These are phyloP conservation scores for Echium plantagineum DNA, from an alignment of 257 asterid species.

Conservation along the genomic window DNA sequence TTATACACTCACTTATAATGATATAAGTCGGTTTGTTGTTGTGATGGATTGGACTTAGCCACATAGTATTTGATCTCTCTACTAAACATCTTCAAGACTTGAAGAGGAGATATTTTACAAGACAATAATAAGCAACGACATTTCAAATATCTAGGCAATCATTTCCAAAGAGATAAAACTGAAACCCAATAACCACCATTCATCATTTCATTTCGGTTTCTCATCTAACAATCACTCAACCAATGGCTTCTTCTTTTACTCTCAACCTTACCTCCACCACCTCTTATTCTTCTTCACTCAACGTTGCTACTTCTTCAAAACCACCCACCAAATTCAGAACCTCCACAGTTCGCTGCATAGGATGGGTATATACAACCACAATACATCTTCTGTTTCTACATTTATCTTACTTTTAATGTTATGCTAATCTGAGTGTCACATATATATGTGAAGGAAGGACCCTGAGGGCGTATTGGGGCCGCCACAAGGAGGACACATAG, in stretches of 20 bases:
- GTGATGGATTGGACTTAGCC: too few relatives aligned
- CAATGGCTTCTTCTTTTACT: slow-evolving; percentile 21
- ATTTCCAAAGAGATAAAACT: not conserved
- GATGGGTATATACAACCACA: slow-evolving; percentile 68
- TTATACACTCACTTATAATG: too few relatives aligned
- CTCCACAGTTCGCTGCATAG: slow-evolving; percentile 49
- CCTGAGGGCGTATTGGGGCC: slow-evolving; percentile 77
- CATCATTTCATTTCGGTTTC: not conserved
- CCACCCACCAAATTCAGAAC: slow-evolving; percentile 9
- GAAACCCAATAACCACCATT: not conserved
- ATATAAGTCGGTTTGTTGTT: too few relatives aligned
- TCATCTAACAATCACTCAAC: not conserved
- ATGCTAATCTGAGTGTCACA: slow-evolving; percentile 1
- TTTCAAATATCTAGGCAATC: too few relatives aligned
- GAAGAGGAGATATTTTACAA: too few relatives aligned
- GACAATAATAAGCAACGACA: too few relatives aligned
- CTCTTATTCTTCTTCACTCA: slow-evolving; percentile 13
- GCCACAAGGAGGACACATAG: slow-evolving; percentile 57
- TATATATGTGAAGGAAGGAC: slow-evolving; percentile 46
- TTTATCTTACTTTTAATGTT: too few relatives aligned
- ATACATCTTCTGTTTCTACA: too few relatives aligned
- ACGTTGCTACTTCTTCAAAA: slow-evolving; percentile 14
- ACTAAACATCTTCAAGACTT: too few relatives aligned
- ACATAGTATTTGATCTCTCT: too few relatives aligned
- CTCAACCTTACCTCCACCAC: slow-evolving; percentile 28